These are phyloP conservation scores for Petasospora rhodanensis DNA, from an alignment of 1,139 yeast genomes.

Conservation along the genomic window DNA sequence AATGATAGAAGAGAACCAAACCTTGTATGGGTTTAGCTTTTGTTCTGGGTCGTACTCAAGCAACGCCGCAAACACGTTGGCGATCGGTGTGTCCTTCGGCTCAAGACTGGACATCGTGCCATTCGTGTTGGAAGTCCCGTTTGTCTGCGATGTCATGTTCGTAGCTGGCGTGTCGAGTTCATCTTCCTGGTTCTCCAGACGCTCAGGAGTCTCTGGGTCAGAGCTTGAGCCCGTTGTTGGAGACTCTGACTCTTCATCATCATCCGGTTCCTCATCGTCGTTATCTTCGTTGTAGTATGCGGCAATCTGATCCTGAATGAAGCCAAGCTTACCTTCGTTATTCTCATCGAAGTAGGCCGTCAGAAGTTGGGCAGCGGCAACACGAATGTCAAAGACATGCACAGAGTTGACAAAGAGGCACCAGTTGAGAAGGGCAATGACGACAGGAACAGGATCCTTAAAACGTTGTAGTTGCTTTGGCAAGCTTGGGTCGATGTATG, in stretches of 20 bases:
- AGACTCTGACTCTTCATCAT: slow-evolving; percentile 1
- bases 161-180: no score
- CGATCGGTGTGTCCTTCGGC: slow-evolving; percentile 23
- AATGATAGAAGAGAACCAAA: slow-evolving; percentile 79
- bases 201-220: no score
- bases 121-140: slow-evolving; percentile 2
- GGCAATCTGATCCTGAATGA: slow-evolving; percentile 46
- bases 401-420: slow-evolving; percentile 72
- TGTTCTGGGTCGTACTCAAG: slow-evolving; percentile 76
- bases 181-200: no score
- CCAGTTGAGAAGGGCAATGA: slow-evolving; percentile 79
- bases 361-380: slow-evolving; percentile 63
- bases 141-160: no score
- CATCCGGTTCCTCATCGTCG: neutral
- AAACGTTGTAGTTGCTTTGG: slow-evolving; percentile 33
- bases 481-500: slow-evolving; percentile 80
- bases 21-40: slow-evolving; percentile 76
- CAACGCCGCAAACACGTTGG: slow-evolving; percentile 61
- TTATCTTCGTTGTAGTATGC: slow-evolving; percentile 9
- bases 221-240: no score
- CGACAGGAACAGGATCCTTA: slow-evolving; percentile 50
- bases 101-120: slow-evolving; percentile 5
- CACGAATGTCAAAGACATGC: slow-evolving; percentile 76
- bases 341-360: slow-evolving; percentile 68
- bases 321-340: slow-evolving; percentile 52